phyloP scores from a whole-genome alignment of 1,139 yeast species.

The Diutina ranongensis region DNA sequence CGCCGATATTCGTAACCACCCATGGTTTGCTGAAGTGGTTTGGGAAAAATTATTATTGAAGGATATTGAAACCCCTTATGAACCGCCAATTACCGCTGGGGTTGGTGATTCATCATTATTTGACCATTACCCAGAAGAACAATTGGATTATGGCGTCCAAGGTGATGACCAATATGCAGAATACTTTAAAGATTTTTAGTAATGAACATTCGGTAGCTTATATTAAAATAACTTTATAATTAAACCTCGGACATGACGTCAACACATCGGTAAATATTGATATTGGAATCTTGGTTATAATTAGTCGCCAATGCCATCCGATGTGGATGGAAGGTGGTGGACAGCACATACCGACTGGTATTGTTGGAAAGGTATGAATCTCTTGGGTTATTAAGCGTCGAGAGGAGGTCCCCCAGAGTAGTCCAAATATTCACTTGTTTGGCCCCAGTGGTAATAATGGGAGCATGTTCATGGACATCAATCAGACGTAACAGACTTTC shows the following conservation, averaged over 20 bases:
- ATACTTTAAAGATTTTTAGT: constrained; percentile 37
- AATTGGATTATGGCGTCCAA: constrained; percentile 40
- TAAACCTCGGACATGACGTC: background rate
- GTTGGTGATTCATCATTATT: constrained; percentile 55
- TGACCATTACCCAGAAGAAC: constrained; percentile 48
- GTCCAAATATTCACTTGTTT: constrained; percentile 78
- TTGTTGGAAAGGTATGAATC: constrained; percentile 31
- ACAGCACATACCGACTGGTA: constrained; percentile 46
- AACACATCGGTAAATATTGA: constrained; percentile 44
- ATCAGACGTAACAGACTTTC: constrained; percentile 60
- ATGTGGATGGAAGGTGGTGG: constrained; percentile 83
- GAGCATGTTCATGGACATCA: constrained; percentile 93
- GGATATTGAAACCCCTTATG: constrained; percentile 53
- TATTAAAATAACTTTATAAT: too few species aligned
- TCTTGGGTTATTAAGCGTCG: constrained; percentile 50
- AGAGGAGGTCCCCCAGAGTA: constrained; percentile 65
- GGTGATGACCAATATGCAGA: constrained; percentile 37
- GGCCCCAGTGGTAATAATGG: constrained; percentile 80
- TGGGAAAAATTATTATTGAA: constrained; percentile 48
- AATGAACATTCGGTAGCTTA: background rate
- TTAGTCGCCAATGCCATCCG: constrained; percentile 86
- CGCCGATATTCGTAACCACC: constrained; percentile 43
- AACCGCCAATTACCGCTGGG: constrained; percentile 51
- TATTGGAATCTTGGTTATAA: constrained; percentile 67
- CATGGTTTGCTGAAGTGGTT: constrained; percentile 49